Evolutionary conservation across 176 grass and related monocot genomes (phyloP).

Genomic region (Leersia perrieri): DNA sequence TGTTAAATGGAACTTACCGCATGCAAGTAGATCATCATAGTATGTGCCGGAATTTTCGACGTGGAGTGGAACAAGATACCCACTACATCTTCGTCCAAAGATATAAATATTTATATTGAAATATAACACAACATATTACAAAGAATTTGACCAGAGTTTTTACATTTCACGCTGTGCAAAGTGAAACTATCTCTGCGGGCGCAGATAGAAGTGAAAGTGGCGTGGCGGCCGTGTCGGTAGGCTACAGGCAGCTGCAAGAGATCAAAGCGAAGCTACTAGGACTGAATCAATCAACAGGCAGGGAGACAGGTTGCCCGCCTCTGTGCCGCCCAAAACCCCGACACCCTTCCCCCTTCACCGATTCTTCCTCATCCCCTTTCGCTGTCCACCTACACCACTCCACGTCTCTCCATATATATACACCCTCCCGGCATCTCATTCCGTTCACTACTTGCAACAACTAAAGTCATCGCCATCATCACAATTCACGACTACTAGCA

Average conservation of each 20-base stretch:
- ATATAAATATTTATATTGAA: no score
- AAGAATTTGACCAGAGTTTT: no score
- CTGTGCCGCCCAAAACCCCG: conserved; percentile 59
- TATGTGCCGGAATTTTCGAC: no score
- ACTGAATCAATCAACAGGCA: background rate
- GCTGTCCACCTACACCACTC: conserved; percentile 9
- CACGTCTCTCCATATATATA: conserved; percentile 24
- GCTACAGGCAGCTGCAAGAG: conserved; percentile 1
- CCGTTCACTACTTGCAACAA: background rate
- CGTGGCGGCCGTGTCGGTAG: conserved; percentile 59
- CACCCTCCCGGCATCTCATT: background rate
- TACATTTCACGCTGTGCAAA: no score
- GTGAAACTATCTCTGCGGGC: background rate
- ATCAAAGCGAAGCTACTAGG: background rate
- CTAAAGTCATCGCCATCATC: background rate
- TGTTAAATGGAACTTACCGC: no score
- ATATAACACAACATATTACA: no score
- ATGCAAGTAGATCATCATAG: no score
- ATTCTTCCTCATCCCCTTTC: conserved; percentile 18
- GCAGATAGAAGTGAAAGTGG: conserved; percentile 9
- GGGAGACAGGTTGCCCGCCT: conserved; percentile 31
- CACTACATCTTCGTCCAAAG: no score
- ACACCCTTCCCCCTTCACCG: conserved; percentile 46
- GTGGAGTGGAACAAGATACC: no score
- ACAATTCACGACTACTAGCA: background rate